These are phyloP conservation scores for Solanum chiquidenum DNA, from an alignment of 257 asterid species.

Conservation along the genomic window DNA sequence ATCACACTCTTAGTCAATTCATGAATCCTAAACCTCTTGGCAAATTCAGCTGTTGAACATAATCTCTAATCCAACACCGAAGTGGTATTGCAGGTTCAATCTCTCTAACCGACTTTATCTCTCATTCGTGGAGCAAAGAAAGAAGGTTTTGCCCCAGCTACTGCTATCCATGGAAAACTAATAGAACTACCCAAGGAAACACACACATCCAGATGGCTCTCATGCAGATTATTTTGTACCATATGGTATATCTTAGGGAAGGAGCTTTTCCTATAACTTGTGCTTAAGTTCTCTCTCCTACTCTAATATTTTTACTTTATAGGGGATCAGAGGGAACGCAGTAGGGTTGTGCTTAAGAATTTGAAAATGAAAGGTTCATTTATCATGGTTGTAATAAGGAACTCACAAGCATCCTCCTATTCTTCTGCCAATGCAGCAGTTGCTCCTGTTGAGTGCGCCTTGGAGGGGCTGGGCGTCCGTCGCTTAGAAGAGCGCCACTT, in stretches of 20 bases:
- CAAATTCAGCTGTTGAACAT: neutral
- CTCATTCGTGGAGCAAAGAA: neutral
- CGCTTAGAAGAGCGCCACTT: conserved; percentile 82
- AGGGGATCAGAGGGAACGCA: neutral
- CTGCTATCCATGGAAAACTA: neutral
- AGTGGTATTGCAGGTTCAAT: neutral
- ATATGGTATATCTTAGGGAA: neutral
- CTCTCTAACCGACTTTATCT: neutral
- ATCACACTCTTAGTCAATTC: neutral
- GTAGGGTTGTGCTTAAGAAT: neutral
- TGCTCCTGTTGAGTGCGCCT: conserved; percentile 97
- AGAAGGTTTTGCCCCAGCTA: neutral
- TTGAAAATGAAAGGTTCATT: neutral
- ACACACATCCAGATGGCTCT: neutral
- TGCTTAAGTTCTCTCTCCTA: neutral
- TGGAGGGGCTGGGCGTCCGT: conserved; percentile 84
- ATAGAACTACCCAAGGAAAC: neutral
- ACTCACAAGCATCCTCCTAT: conserved; percentile 93
- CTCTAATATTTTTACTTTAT: neutral
- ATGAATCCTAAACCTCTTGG: neutral
- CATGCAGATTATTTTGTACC: neutral
- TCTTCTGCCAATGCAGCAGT: conserved; percentile 86
- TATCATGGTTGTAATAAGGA: neutral
- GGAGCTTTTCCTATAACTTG: neutral
- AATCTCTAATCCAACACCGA: neutral